Evolutionary conservation across 192 early-diverging fungal species (phyloP).

Genomic region (Coemansia sp.): DNA sequence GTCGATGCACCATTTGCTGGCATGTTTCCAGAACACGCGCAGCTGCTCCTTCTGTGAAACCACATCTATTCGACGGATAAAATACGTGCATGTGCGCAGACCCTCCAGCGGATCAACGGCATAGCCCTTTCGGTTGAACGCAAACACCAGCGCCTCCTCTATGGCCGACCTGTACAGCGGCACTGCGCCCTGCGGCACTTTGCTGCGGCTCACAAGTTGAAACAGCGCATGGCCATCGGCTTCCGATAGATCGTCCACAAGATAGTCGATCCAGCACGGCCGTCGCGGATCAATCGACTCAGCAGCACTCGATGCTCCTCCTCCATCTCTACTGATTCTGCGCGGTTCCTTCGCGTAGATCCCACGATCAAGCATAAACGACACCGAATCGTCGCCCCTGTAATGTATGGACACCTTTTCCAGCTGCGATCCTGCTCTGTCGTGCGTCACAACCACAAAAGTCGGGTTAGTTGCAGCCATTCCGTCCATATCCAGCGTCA

Average conservation of each 20-base stretch:
- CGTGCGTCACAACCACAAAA: conserved; percentile 6
- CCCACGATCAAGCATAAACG: conserved; percentile 16
- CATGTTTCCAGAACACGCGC: conserved; percentile 21
- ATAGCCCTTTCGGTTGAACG: conserved; percentile 32
- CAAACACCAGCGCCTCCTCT: conserved; percentile 47
- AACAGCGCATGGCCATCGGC: conserved; percentile 27
- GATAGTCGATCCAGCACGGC: conserved; percentile 43
- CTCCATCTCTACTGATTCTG: neutral
- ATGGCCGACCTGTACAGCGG: conserved; percentile 21
- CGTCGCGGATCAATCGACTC: conserved; percentile 20
- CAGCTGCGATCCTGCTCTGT: conserved; percentile 13
- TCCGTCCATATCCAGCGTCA: conserved; percentile 5
- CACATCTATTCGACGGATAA: conserved; percentile 18
- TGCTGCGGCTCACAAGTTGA: conserved; percentile 28
- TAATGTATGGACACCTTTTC: neutral
- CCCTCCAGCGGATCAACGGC: conserved; percentile 30
- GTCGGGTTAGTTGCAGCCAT: neutral
- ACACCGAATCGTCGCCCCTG: neutral
- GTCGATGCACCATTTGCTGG: conserved; percentile 15
- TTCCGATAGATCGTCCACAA: conserved; percentile 26
- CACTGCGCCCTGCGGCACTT: conserved; percentile 11
- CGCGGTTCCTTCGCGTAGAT: conserved; percentile 9
- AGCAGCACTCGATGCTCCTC: neutral
- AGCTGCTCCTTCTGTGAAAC: conserved; percentile 9
- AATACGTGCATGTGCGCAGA: conserved; percentile 36